Evolutionary conservation across 805 yeast genomes (phyloP), one percentile per base, ranked within the genome.

Genomic region (Starmerella sp.): DNA sequence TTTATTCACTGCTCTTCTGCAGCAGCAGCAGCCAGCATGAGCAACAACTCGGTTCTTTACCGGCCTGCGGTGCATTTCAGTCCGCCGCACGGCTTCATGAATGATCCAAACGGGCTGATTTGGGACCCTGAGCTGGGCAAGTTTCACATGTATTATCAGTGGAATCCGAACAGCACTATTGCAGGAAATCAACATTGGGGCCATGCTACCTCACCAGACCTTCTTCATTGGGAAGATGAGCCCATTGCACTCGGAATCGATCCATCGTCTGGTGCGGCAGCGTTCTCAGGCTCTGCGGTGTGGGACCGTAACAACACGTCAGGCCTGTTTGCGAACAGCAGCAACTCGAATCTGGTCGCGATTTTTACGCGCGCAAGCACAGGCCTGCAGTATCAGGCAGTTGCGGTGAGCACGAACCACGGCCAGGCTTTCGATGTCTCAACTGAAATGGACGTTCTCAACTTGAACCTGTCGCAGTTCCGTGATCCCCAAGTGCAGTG

Each of bases 41-140:
- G 22, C 22, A 14, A 43, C 31, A 17, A 6, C 3, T 28, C 57
- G 8, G 51, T 53, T 2, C 36, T 44, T 34, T 57, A 59, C 47
- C 47, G 62, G 22, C 62, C 62, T 3, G 56, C 58, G 11, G 43
- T 64, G 36, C 76, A 73, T 57, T 66, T 63, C 43, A 62, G 75
- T 3, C 75, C 77, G 1, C 55, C 60, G 6, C 46, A 52, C 6
- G 72, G 71, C 6, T 73, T 73, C 69, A 68, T 73, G 73, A 73
- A 73, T 59, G 77, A 73, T 57, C 76, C 77, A n/a, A 73, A 73
- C 55, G 77, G 76, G 6, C 59, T 72, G 48, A 65, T 69, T 58
- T 71, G 65, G 56, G 71, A 70, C 57, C 58, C 63, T 8, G 61
- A 65, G 7, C 28, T 64, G 22, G 34, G 32, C 15, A 37, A 11